Conservation (phyloP, 2,329 filamentous ascomycete species). For the Phyllosticta citribraziliensis region DNA sequence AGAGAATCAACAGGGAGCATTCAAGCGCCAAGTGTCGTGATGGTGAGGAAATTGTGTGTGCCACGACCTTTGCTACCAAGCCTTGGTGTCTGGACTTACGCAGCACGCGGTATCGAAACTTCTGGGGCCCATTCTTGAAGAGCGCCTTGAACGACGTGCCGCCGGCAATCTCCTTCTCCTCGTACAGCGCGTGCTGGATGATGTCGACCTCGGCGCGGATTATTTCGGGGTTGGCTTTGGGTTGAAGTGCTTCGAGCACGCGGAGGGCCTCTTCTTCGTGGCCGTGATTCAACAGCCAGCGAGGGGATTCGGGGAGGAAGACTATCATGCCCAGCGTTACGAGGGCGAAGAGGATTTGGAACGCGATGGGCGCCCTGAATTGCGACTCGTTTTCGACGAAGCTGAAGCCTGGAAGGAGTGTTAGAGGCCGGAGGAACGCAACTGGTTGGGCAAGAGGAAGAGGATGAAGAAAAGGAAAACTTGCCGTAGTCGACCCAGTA, state of each 20-base stretch:
- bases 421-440: too few species aligned
- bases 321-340: constrained; percentile 30
- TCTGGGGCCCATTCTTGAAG: constrained; percentile 34
- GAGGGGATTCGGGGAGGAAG: constrained; percentile 48
- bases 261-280: constrained; percentile 42
- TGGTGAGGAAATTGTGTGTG: too few species aligned
- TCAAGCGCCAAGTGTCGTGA: too few species aligned
- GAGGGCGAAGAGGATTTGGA: constrained; percentile 36
- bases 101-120: constrained; percentile 31
- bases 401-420: constrained; percentile 16
- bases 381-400: constrained; percentile 29
- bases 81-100: neutral
- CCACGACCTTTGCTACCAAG: too few species aligned
- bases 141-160: constrained; percentile 27
- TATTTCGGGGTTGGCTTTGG: constrained; percentile 15
- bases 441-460: too few species aligned
- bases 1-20: too few species aligned
- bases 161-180: constrained; percentile 31
- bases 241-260: constrained; percentile 27
- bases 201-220: constrained; percentile 22
- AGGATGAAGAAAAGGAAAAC: too few species aligned
- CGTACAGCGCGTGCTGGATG: constrained; percentile 32
- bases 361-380: constrained; percentile 13
- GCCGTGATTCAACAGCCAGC: constrained; percentile 47
- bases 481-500: constrained; percentile 30